Percentiles rank a stretch among this genome's conserved stretches.
phyloP scores from a whole-genome alignment of 495 filamentous ascomycete genomes.

The Hypoxylon crocopeplum region DNA sequence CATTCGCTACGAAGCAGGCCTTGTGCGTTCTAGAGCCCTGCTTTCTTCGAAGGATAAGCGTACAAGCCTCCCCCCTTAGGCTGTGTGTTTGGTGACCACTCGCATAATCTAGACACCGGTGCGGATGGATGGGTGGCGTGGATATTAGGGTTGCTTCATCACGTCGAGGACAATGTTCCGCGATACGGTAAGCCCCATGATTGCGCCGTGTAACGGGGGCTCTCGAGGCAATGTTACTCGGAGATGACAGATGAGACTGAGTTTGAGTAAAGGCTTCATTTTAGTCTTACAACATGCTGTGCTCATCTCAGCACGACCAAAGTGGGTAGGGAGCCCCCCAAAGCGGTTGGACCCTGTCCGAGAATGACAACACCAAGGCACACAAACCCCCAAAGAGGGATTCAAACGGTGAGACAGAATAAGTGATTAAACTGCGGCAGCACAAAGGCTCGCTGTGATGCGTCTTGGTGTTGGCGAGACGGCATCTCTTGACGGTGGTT shows the following conservation, averaged over 20 bases:
- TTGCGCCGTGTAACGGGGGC: slow-evolving; percentile 22
- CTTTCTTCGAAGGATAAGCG: no score
- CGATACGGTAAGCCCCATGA: slow-evolving; percentile 17
- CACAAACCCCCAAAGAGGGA: slow-evolving; percentile 33
- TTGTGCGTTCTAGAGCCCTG: no score
- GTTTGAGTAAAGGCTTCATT: slow-evolving; percentile 24
- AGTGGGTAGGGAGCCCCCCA: slow-evolving; percentile 24
- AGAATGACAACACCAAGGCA: slow-evolving; percentile 33
- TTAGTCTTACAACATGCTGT: slow-evolving; percentile 27
- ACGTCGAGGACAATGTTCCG: background rate
- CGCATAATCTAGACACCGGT: slow-evolving; percentile 1
- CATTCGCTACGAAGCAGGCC: no score
- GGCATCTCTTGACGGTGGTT: slow-evolving; percentile 17
- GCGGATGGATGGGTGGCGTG: slow-evolving; percentile 7
- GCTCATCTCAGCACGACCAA: slow-evolving; percentile 33
- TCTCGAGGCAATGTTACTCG: slow-evolving; percentile 34
- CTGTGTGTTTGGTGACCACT: background rate
- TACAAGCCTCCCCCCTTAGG: no score
- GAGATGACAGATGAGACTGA: slow-evolving; percentile 37
- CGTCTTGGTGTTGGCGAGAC: slow-evolving; percentile 37
- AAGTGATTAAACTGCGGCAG: slow-evolving; percentile 36
- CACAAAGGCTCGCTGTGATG: slow-evolving; percentile 34
- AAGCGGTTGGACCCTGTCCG: slow-evolving; percentile 34
- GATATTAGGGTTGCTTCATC: background rate
- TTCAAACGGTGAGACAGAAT: slow-evolving; percentile 28